Evolutionary conservation across 805 yeast genomes (phyloP).

Genomic region (Candida ortonii): DNA sequence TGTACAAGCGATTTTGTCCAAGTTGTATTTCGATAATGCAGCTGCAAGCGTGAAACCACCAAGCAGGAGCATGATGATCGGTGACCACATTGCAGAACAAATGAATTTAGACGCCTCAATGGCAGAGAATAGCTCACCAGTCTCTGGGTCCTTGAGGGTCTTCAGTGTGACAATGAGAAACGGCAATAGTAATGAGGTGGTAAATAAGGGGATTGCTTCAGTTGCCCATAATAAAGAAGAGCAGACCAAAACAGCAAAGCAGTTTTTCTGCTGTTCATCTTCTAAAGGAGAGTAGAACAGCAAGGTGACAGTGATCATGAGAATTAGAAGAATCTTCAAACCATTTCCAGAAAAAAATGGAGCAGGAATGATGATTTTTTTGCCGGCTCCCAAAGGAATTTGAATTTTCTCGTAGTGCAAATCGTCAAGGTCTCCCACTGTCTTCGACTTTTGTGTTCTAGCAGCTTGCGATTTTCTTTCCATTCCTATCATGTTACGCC

Average conservation of each 20-base stretch:
- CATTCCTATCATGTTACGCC: conserved; percentile 93
- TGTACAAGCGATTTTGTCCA: conserved; percentile 84
- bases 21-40: conserved; percentile 84
- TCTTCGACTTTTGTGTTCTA: conserved; percentile 31
- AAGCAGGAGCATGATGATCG: conserved; percentile 81
- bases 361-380: conserved; percentile 32
- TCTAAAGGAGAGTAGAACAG: conserved; percentile 56
- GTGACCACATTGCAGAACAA: conserved; percentile 89
- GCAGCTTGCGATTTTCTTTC: conserved; percentile 86
- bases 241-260: conserved; percentile 78
- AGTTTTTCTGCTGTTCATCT: conserved; percentile 63
- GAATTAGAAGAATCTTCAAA: conserved; percentile 46
- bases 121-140: conserved; percentile 53
- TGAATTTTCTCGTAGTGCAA: conserved; percentile 19
- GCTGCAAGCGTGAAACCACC: conserved; percentile 97
- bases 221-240: conserved; percentile 94
- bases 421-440: conserved; percentile 23
- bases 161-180: conserved; percentile 70
- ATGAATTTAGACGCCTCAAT: conserved; percentile 75
- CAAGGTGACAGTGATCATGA: conserved; percentile 46
- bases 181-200: conserved; percentile 83
- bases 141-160: conserved; percentile 57
- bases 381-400: conserved; percentile 30
- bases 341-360: conserved; percentile 37
- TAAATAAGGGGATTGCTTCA: conserved; percentile 88